Base-by-base conservation (phyloP, 2,329 filamentous ascomycete species). In the Apiospora phragmitis region DNA sequence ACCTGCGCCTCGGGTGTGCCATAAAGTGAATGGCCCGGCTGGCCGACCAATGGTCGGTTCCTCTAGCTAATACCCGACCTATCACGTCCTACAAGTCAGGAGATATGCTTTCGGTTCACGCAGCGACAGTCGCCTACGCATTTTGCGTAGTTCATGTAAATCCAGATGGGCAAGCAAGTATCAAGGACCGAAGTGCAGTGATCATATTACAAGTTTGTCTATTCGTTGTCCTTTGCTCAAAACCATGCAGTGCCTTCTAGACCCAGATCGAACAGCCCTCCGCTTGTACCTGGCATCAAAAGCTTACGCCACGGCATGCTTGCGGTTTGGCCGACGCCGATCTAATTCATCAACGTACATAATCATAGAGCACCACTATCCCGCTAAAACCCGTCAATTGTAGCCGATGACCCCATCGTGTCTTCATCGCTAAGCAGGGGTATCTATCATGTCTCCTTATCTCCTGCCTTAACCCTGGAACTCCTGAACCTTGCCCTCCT, bases 401-500 rank as follows among this genome's bases (percentile, higher is more conserved):
- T 55, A 41, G 67, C 43, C 47, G n/a, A 45, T 55, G 29, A 26
- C 65, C 38, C 65, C 65, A n/a, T 67, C 65, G 45, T 67, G 24
- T 68, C 32, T 68, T 68, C 43, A 49, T 68, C 67, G 43, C 67
- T 49, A 68, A 49, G 29, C 29, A 26, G 67, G 67, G 67, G 35
- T 68, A 68, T 55, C 67, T 49, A 51, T 41, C 45, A 51, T 26
- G 21, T 68, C 67, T 41, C n/a, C 67, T 68, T 7, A 43, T 43
- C 32, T 67, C 65, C 26, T 35, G 4, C 11, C 65, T 82, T 87
- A 90, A 80, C 77, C 86, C 79, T 84, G 83, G 84, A 91, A 92
- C 83, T 92, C 90, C 81, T 88, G 83, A 68, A 87, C 82, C 68
- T 86, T 87, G 83, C 87, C 88, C 81, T 87, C 85, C 81, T 90